Evolutionary conservation across 2,329 filamentous ascomycete species (phyloP).

Genomic region (Claviceps maximensis): DNA sequence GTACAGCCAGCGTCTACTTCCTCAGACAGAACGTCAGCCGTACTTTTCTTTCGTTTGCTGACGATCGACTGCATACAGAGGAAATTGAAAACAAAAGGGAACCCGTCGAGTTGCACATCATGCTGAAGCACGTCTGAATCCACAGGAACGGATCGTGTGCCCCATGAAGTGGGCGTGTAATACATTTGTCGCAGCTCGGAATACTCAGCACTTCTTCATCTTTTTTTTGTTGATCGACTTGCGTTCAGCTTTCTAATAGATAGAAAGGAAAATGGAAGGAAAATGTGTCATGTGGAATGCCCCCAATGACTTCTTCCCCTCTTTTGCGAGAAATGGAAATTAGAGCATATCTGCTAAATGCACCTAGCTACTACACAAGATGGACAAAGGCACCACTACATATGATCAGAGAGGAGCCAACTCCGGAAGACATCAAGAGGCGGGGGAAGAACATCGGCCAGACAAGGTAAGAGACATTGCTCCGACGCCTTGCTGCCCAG

Average conservation of each 20-base stretch:
- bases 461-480: background rate
- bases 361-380: background rate
- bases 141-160: background rate
- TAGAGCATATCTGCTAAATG: background rate
- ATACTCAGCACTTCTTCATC: background rate
- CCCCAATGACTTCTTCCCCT: slow-evolving; percentile 1
- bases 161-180: background rate
- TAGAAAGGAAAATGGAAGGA: background rate
- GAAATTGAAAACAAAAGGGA: background rate
- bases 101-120: too few species aligned
- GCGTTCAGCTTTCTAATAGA: background rate
- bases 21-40: background rate
- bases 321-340: background rate
- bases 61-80: background rate
- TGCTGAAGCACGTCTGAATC: background rate
- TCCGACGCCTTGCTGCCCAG: background rate
- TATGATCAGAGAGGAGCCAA: background rate
- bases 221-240: background rate
- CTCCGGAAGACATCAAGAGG: background rate
- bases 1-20: background rate
- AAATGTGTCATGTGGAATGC: background rate
- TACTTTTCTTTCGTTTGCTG: background rate
- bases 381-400: background rate
- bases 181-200: background rate
- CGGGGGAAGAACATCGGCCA: too few species aligned